These are phyloP conservation scores for Chalara sp. DNA, from an alignment of 2,329 filamentous ascomycete genomes.

Conservation along the genomic window DNA sequence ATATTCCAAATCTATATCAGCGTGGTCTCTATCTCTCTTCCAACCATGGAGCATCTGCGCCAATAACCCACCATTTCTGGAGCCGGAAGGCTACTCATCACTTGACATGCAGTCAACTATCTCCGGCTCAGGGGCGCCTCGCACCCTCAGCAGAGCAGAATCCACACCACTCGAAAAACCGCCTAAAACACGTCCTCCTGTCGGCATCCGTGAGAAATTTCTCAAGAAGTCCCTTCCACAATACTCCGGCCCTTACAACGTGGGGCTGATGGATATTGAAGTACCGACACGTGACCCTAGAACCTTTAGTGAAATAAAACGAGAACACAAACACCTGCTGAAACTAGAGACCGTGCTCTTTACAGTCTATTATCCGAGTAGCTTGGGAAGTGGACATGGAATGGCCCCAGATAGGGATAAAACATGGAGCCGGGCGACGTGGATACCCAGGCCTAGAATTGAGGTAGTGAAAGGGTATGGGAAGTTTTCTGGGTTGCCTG, in stretches of 20 bases:
- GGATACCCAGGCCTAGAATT: conserved; percentile 52
- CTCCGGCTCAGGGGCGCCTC: not conserved
- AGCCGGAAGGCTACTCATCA: no score
- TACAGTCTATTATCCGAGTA: conserved; percentile 58
- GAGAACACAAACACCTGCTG: conserved; percentile 39
- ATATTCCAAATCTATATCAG: no score
- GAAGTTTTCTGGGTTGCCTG: conserved; percentile 49
- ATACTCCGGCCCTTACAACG: conserved; percentile 45
- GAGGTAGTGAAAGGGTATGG: conserved; percentile 54
- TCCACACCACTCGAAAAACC: conserved; percentile 6
- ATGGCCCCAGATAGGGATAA: conserved; percentile 32
- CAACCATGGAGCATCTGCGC: no score
- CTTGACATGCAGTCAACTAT: no score
- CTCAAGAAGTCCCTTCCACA: conserved; percentile 38
- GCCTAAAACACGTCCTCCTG: conserved; percentile 39
- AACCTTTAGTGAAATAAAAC: conserved; percentile 42
- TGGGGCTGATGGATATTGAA: conserved; percentile 48
- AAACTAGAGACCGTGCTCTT: conserved; percentile 55
- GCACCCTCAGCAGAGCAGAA: not conserved
- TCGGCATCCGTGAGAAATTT: conserved; percentile 39
- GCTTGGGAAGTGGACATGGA: conserved; percentile 33
- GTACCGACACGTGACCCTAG: conserved; percentile 40
- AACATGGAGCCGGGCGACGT: conserved; percentile 48
- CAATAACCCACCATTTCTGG: no score
- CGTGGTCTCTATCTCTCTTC: no score